Percentiles rank a stretch among this genome's conserved stretches.
These are phyloP conservation scores for Hypericum androsaemum DNA, from an alignment of 345 rosid species.

Conservation along the genomic window DNA sequence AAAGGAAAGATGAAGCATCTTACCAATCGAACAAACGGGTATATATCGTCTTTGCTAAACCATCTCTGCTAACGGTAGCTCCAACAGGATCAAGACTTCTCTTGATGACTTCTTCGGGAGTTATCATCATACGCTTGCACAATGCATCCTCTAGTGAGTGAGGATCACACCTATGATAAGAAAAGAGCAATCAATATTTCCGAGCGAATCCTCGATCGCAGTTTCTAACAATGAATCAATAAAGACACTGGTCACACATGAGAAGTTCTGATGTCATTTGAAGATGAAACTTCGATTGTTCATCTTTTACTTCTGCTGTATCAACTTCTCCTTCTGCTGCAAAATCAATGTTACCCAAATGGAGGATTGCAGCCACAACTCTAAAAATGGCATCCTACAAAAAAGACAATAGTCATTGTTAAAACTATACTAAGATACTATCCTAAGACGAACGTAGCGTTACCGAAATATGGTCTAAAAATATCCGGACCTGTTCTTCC, in stretches of 20 bases:
- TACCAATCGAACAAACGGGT: conserved; percentile 83
- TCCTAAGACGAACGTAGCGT: neutral
- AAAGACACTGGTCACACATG: conserved; percentile 32
- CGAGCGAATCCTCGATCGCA: conserved; percentile 8
- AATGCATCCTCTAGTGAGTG: conserved; percentile 59
- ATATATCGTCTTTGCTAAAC: conserved; percentile 86
- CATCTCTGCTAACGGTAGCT: conserved; percentile 78
- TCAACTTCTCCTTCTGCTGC: conserved; percentile 54
- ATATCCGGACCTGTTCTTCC: conserved; percentile 61
- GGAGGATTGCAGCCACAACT: conserved; percentile 83
- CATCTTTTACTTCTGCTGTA: conserved; percentile 53
- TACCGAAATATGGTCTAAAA: no score
- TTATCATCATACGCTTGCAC: conserved; percentile 69
- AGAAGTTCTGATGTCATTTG: conserved; percentile 72
- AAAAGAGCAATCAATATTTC: conserved; percentile 3
- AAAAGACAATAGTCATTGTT: conserved; percentile 5
- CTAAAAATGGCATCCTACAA: conserved; percentile 71
- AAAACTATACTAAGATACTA: conserved; percentile 6
- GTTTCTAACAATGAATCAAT: conserved; percentile 8
- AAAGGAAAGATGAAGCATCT: conserved; percentile 11
- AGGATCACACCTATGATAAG: conserved; percentile 60
- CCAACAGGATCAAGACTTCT: conserved; percentile 68
- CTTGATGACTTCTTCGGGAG: conserved; percentile 76
- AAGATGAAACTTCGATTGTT: conserved; percentile 60
- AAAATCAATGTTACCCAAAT: conserved; percentile 77